Evolutionary conservation across 345 rosid species (phyloP), one percentile per base, ranked within the genome.

Genomic region (Euphorbia peplus): DNA sequence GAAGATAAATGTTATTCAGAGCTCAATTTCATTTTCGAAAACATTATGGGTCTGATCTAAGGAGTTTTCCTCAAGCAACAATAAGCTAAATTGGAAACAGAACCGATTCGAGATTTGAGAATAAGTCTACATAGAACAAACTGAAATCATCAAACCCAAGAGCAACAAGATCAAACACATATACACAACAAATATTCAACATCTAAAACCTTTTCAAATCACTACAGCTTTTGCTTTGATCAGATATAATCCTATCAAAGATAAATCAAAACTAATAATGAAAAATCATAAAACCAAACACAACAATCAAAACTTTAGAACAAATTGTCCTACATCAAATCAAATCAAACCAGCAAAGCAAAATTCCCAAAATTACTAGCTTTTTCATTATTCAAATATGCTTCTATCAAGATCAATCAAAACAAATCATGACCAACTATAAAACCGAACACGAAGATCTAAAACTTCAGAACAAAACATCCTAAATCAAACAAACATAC

Each of bases 191-290:
- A 8, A 24, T 12, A 24, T 39, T 54, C 5, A 24, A 67, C 37
- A 54, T 67, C 62, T 53, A 54, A 39, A 53, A 54, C 60, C 54
- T 30, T 69, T 8, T n/a, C 5, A 11, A 9, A 57, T 44, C 14
- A 47, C 19, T 14, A 46, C 29, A 5, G 26, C 15, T 26, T 53
- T 53, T 18, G 12, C 11, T 52, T 52, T n/a, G 56, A n/a, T 25
- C 19, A 37, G 21, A 44, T n/a, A 14, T 29, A 1, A n/a, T n/a
- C n/a, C n/a, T n/a, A n/a, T n/a, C n/a, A n/a, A 44, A n/a, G n/a
- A n/a, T n/a, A n/a, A n/a, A n/a, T n/a, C n/a, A n/a, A n/a, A n/a
- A n/a, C n/a, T n/a, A n/a, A n/a, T n/a, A n/a, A n/a, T n/a, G n/a
- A n/a, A n/a, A n/a, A n/a, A n/a, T n/a, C 18, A 44, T 44, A n/a